Percentiles rank a stretch among this genome's conserved stretches.
Conservation (phyloP, 2,329 filamentous ascomycete genomes). For the Colletotrichum tamarilloi region DNA sequence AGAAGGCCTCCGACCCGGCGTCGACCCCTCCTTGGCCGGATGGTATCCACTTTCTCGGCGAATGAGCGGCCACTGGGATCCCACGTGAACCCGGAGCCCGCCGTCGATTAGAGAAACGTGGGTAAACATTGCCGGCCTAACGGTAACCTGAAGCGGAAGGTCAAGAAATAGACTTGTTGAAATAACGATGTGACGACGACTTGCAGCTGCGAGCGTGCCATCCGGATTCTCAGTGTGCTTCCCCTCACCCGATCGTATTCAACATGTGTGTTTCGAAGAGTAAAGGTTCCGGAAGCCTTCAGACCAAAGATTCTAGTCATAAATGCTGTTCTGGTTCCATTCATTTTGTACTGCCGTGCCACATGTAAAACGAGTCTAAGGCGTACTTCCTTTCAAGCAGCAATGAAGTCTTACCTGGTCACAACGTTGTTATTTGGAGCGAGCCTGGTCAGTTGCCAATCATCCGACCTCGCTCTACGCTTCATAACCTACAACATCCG, state of each 20-base stretch:
- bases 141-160: background rate
- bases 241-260: background rate
- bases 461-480: constrained; percentile 44
- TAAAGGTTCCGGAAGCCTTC: background rate
- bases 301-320: background rate
- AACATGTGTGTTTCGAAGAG: background rate
- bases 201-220: background rate
- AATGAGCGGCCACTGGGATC: background rate
- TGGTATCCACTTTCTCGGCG: background rate
- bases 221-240: background rate
- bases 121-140: background rate
- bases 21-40: background rate
- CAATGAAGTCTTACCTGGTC: background rate
- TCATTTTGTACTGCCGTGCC: background rate
- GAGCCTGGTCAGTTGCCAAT: background rate
- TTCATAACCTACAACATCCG: constrained; percentile 61
- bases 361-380: background rate
- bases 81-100: constrained; percentile 13
- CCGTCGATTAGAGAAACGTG: constrained; percentile 1
- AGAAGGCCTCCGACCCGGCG: too few relatives aligned
- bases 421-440: background rate
- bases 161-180: background rate
- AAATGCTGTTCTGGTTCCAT: background rate
- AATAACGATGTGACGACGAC: background rate
- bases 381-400: background rate